Base-by-base conservation (phyloP, 176 grass and related monocot genomes). In the Cocos nucifera region DNA sequence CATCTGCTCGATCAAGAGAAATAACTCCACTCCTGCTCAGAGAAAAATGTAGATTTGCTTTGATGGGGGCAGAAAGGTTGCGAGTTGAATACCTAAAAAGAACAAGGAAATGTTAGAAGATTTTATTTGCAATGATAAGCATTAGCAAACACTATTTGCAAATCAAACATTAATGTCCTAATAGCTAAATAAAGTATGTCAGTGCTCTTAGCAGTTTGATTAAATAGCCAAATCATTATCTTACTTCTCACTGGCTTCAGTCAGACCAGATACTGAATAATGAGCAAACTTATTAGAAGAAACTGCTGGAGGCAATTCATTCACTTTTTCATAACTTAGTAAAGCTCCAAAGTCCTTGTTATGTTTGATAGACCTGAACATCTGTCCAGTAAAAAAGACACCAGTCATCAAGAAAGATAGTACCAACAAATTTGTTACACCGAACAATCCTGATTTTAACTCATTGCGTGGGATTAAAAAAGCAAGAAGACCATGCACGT, bases 21-120 rank as follows among this genome's bases (percentile, higher is more conserved):
- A 93, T 44, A 74, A 93, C 63, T 73, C 94, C 93, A 23, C 94
- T 98, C 89, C 88, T 93, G 69, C 84, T 88, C 64, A 98, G 79
- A 89, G 94, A 89, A 75, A 98, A 98, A 70, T 98, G 94, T 62
- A 98, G 69, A 83, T 84, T 98, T 67, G 85, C 84, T 85, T 98
- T 98, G 59, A 98, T 83, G 49, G 94, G 94, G 58, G 94, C 88
- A 63, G 94, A 89, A 48, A 98, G 83, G 76, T 98, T 98, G 68
- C 85, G 87, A 50, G 53, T 63, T 22, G 56, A 58, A 72, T 98
- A 98, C 85, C 94, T 98, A 76, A 6, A 79, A 72, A 51, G 64
- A 32, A 63, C 70, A 78, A 63, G 19, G 16, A 76, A 64, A 61
- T 49, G 35, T 44, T 6, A 14, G 2, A 44, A 10, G 35, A 12